Conservation (phyloP, 1,284 basidiomycete genomes). For the Ustilago cynodontis region DNA sequence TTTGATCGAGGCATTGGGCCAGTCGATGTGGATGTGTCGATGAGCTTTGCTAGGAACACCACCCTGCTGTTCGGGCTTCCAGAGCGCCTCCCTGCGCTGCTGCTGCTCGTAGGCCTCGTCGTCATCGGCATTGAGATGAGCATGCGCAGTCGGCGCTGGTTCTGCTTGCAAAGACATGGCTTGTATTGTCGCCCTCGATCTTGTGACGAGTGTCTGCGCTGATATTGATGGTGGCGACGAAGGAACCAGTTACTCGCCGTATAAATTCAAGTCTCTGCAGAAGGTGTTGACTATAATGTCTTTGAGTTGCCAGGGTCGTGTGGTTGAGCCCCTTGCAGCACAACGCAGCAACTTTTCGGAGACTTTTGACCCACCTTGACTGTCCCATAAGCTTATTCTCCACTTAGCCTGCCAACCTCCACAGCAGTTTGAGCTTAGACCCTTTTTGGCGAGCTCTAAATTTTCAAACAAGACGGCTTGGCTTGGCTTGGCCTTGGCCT, state of each 20-base stretch:
- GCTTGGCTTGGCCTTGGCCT: no score
- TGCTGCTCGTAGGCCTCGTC: slow-evolving; percentile 31
- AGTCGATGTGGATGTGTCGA: slow-evolving; percentile 59
- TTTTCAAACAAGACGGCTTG: neutral
- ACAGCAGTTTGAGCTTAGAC: neutral
- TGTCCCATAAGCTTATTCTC: slow-evolving; percentile 9
- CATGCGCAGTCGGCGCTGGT: neutral
- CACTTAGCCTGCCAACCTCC: neutral
- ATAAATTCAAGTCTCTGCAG: no score
- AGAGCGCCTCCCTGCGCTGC: slow-evolving; percentile 23
- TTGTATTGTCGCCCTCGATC: neutral
- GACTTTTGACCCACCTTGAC: neutral
- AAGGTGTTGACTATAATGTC: neutral
- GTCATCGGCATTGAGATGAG: neutral
- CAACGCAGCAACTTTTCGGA: neutral
- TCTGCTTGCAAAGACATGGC: slow-evolving; percentile 6
- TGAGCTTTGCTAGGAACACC: slow-evolving; percentile 15
- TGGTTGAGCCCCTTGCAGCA: slow-evolving; percentile 1
- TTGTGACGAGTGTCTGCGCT: neutral
- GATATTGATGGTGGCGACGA: neutral
- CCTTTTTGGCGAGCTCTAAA: slow-evolving; percentile 9
- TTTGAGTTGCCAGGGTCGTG: neutral
- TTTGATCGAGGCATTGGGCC: slow-evolving; percentile 60
- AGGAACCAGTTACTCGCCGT: neutral
- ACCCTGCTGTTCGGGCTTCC: slow-evolving; percentile 13